Evolutionary conservation across 352 stramenopile genomes (phyloP).

Genomic region (Aphanomyces stellatus): DNA sequence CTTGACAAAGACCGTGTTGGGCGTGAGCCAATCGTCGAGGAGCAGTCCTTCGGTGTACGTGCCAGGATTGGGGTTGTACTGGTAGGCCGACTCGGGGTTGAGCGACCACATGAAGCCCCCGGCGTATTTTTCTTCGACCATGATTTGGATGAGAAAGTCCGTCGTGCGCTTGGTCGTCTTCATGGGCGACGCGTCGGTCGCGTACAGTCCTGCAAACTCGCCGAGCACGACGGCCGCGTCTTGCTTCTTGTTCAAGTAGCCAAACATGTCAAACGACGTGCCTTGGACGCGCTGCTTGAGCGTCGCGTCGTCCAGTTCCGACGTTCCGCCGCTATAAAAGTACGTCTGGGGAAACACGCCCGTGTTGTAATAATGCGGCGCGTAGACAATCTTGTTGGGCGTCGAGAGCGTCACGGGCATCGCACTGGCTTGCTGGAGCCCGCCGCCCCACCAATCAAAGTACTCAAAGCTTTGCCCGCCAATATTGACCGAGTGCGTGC

Average conservation of each 20-base stretch:
- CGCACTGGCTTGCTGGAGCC: constrained; percentile 34
- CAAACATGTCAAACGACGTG: constrained; percentile 67
- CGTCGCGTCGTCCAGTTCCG: constrained; percentile 46
- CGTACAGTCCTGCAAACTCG: constrained; percentile 59
- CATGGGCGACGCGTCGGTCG: constrained; percentile 38
- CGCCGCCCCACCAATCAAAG: constrained; percentile 65
- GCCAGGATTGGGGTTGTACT: constrained; percentile 55
- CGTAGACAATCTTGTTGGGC: constrained; percentile 54
- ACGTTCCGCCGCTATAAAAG: constrained; percentile 44
- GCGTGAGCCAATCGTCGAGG: constrained; percentile 58
- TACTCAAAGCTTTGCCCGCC: constrained; percentile 32
- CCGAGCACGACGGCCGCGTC: constrained; percentile 49
- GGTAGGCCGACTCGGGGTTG: constrained; percentile 66
- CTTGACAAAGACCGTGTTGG: constrained; percentile 52
- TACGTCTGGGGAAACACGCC: constrained; percentile 54
- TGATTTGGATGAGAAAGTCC: constrained; percentile 57
- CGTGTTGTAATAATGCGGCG: constrained; percentile 74
- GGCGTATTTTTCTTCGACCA: constrained; percentile 41
- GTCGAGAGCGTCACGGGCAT: constrained; percentile 35
- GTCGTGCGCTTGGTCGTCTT: constrained; percentile 55
- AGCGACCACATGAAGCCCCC: constrained; percentile 77
- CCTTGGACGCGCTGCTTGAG: constrained; percentile 46
- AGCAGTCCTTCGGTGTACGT: constrained; percentile 57
- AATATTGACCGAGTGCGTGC: constrained; percentile 30
- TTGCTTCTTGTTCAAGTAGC: constrained; percentile 40